Evolutionary conservation across 2,329 filamentous ascomycete species (phyloP), one percentile per base, ranked within the genome.

Genomic region (Colletotrichum sublineola): DNA sequence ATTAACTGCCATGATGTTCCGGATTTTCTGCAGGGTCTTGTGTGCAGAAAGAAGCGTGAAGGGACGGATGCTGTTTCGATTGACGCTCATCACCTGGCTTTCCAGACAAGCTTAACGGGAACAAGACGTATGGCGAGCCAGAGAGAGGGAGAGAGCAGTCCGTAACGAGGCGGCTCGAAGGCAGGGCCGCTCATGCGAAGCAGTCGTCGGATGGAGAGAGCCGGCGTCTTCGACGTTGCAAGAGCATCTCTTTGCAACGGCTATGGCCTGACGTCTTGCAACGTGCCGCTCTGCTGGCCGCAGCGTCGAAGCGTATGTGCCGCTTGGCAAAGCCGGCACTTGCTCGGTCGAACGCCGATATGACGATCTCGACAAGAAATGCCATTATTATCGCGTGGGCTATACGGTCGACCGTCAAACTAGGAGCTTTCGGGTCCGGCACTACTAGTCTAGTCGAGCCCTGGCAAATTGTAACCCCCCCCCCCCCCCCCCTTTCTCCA

Each of bases 1-100:
- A 63, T 68, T 58, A 52, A 63, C 33, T 63, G 64, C 66, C 55
- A 65, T 65, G 70, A 73, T 74, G 68, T 74, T 73, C 74, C 74
- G 74, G 74, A 74, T 74, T 73, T 73, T n/a, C 74, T 68, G 50
- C 74, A 75, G 74, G 72, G 36, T 46, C 42, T 20, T 3, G 42
- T 6, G 42, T 15, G 42, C 42, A 40, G 33, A 36, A 36, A 36
- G 33, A 50, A 58, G 63, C 63, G 48, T 50, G 36, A 44, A 44
- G 33, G 38, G 57, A 50, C 67, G 56, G 68, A 31, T 58, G 52
- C 58, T 63, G 64, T 71, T 68, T 68, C 52, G 58, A 63, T 68
- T 67, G 56, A 36, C 68, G 65, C 64, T 63, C 68, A 68, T 71
- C 58, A 58, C 53, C 18, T 38, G 36, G 31, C 44, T 60, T 52